Percentiles rank a stretch among this genome's conserved stretches.
Conservation (phyloP, 2,329 filamentous ascomycete genomes). For the Pseudocercospora musae region DNA sequence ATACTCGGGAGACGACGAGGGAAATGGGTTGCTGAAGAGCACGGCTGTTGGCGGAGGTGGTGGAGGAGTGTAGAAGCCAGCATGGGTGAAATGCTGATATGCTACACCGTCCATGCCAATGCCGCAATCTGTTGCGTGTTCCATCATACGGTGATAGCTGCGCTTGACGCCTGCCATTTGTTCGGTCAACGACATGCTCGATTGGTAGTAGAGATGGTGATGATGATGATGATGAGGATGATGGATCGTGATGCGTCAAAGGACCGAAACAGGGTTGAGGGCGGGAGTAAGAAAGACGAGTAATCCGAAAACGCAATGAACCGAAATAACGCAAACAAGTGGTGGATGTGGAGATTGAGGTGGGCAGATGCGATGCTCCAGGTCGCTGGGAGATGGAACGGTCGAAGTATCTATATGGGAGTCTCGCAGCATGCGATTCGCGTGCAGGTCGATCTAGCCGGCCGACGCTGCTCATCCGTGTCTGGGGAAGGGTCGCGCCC, state of each 20-base stretch:
- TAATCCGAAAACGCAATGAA: slow-evolving; percentile 3
- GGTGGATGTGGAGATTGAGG: slow-evolving; percentile 19
- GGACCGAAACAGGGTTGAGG: slow-evolving; percentile 8
- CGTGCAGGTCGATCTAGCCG: slow-evolving; percentile 6
- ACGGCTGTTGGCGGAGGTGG: slow-evolving; percentile 17
- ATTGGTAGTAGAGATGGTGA: no score
- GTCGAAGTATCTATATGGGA: slow-evolving; percentile 23
- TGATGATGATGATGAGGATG: slow-evolving; percentile 4
- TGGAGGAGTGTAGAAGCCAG: slow-evolving; percentile 20
- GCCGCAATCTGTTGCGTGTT: slow-evolving; percentile 14
- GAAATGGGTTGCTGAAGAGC: slow-evolving; percentile 24
- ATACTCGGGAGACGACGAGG: slow-evolving; percentile 14
- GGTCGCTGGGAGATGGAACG: slow-evolving; percentile 13
- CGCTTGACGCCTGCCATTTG: slow-evolving; percentile 19
- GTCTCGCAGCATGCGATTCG: slow-evolving; percentile 10
- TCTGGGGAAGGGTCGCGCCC: slow-evolving; percentile 4
- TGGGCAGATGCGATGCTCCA: slow-evolving; percentile 14
- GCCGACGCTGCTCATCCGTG: slow-evolving; percentile 3
- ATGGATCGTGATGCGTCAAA: slow-evolving; percentile 7
- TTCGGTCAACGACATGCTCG: slow-evolving; percentile 10
- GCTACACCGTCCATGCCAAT: slow-evolving; percentile 19
- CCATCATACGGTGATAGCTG: slow-evolving; percentile 20
- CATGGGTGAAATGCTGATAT: slow-evolving; percentile 22
- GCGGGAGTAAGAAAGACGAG: slow-evolving; percentile 7
- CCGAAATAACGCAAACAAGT: slow-evolving; percentile 13